Evolutionary conservation across 2,329 filamentous ascomycete species (phyloP).

Genomic region (Fusarium scirpi): DNA sequence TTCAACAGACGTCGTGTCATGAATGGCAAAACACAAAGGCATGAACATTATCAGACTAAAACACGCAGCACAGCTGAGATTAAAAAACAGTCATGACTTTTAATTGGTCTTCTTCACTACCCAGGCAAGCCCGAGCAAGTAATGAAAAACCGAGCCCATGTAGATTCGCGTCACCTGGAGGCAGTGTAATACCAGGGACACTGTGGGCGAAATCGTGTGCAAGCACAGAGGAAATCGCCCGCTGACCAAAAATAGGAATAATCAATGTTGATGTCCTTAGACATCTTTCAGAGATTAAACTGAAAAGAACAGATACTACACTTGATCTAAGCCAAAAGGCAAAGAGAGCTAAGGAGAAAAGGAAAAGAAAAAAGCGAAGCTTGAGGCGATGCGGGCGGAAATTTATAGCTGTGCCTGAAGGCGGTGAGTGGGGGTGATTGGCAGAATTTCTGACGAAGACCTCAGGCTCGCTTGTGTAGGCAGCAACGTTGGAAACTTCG

Average conservation of each 20-base stretch:
- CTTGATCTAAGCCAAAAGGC: constrained; percentile 86
- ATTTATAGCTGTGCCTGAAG: constrained; percentile 40
- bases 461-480: constrained; percentile 15
- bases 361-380: constrained; percentile 41
- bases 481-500: neutral
- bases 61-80: too few relatives aligned
- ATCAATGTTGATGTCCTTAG: constrained; percentile 80
- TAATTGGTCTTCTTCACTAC: constrained; percentile 50
- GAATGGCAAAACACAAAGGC: neutral
- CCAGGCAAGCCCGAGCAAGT: constrained; percentile 49
- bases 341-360: constrained; percentile 59
- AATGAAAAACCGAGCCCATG: constrained; percentile 53
- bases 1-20: neutral
- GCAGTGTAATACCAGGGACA: constrained; percentile 56
- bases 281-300: constrained; percentile 94
- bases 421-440: constrained; percentile 45
- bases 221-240: constrained; percentile 57
- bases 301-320: constrained; percentile 98
- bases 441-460: constrained; percentile 43
- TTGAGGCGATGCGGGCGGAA: constrained; percentile 4
- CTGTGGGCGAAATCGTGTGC: constrained; percentile 55
- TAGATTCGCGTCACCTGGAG: constrained; percentile 54
- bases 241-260: constrained; percentile 74
- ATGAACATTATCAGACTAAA: too few relatives aligned
- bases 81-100: too few relatives aligned